Base-by-base conservation (phyloP, 805 yeast species). In the Candida koratica region DNA sequence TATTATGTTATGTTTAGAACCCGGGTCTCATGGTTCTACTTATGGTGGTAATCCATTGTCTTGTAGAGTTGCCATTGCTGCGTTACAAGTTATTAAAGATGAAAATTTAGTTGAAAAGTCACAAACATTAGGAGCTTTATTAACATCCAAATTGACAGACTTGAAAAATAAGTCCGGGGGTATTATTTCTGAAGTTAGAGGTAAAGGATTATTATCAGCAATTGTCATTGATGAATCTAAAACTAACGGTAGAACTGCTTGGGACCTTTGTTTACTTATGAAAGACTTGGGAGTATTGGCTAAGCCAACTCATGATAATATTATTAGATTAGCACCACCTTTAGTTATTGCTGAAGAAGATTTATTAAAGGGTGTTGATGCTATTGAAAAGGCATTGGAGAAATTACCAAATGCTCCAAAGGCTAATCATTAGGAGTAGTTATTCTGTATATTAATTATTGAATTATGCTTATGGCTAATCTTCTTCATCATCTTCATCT, bases 41-140 rank as follows among this genome's bases (percentile, higher is more conserved):
- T 90, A 85, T 58, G 97, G 97, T 63, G 97, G 97, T 61, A 90
- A 88, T 67, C 96, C 97, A 47, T 74, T 90, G 58, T 90, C 95
- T 15, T 86, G 95, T 47, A 75, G 86, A 38, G 96, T 87, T 14
- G 93, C 97, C 43, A 79, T 86, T 58, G 96, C 96, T 41, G 96
- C 97, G 8, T 71, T 90, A 47, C 75, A 87, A 51, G 97, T 90
- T 36, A 86, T 90, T 38, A 76, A 73, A 59, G 95, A 90, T 49
- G 97, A 90, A 65, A 72, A 80, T 17, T 73, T 90, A 53, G 88
- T 81, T 26, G 85, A 84, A 54, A 78, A 94, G 61, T 80, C 97
- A 4, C 62, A 61, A 17, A 69, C 64, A 20, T 71, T 86, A 47
- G 97, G 97, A 46, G 73, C 70, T 16, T 70, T 75, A 47, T 76